Evolutionary conservation across 768 basidiomycete genomes (phyloP), one percentile per base, ranked within the genome.

Genomic region (Boletus reticuloceps): DNA sequence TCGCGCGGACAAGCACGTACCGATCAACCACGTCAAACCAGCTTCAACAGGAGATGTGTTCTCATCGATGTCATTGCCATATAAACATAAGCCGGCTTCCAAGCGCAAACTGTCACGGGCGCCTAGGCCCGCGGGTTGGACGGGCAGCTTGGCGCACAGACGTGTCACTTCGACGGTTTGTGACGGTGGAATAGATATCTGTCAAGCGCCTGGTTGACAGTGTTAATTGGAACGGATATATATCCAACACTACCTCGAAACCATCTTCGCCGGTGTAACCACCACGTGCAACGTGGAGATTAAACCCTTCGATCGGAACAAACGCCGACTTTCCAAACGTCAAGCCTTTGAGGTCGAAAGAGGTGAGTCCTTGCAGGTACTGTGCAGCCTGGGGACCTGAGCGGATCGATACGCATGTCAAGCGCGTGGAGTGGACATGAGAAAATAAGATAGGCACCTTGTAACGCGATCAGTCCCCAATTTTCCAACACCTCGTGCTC

Each of bases 211-310:
- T 44, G 16, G 25, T 56, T 38, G 20, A 36, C 14, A 10, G 5
- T 8, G 7, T 32, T 7, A 0, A 42, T 25, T 16, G 11, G 7
- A 38, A 29, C 9, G 10, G 19, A 34, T 31, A 16, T 32, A 17
- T n/a, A 36, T 13, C 39, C 27, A 11, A 20, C 10, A 6, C 44
- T 25, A 86, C 94, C 80, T 99, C 97, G 61, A 99, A 98, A 0
- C 97, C 97, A 71, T 99, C 97, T 74, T 99, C 97, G 12, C 97
- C 97, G 0, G 97, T 98, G 73, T 99, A 99, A 6, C 97, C 97
- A 29, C 94, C 92, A 16, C 97, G 85, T 9, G 94, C 90, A 31
- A 98, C 83, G 67, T 98, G 94, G 36, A 91, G 80, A 5, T 70
- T 65, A 54, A 74, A 66, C 19, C 71, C 69, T 55, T 87, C 86